Percentiles rank a stretch among this genome's conserved stretches.
phyloP scores from a whole-genome alignment of 495 filamentous ascomycete species.

The Letharia lupina region DNA sequence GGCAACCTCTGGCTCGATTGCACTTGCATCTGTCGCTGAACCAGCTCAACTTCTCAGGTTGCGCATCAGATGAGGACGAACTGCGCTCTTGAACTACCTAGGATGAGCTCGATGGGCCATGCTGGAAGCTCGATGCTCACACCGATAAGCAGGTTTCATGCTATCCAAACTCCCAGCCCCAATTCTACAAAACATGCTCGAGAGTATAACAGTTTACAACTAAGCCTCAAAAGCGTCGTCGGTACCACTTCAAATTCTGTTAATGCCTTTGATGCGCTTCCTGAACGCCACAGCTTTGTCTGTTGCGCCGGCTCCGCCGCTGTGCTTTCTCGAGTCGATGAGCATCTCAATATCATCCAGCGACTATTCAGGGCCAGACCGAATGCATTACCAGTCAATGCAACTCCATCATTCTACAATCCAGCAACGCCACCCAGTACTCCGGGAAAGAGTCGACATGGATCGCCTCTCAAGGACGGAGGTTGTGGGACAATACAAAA shows the following conservation, averaged over 20 bases:
- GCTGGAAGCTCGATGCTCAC: constrained; percentile 20
- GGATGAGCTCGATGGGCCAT: constrained; percentile 20
- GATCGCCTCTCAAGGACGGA: constrained; percentile 28
- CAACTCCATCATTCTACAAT: constrained; percentile 44
- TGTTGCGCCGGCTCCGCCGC: constrained; percentile 91
- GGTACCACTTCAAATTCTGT: constrained; percentile 79
- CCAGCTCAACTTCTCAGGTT: constrained; percentile 1
- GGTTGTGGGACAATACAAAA: background rate
- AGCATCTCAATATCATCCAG: constrained; percentile 62
- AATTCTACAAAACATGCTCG: constrained; percentile 2
- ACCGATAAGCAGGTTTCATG: constrained; percentile 15
- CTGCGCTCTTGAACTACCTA: background rate
- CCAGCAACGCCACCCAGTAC: constrained; percentile 53
- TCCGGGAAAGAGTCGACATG: constrained; percentile 34
- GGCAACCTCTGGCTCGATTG: background rate
- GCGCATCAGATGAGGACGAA: background rate
- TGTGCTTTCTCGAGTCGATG: constrained; percentile 75
- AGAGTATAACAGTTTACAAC: constrained; percentile 22
- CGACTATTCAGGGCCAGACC: constrained; percentile 86
- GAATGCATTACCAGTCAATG: constrained; percentile 59
- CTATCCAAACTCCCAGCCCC: background rate
- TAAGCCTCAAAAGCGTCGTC: constrained; percentile 75
- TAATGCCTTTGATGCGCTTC: constrained; percentile 76
- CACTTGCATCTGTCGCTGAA: constrained; percentile 2
- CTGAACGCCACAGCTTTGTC: constrained; percentile 64